These are phyloP conservation scores for Eucalyptus tenuipes DNA, from an alignment of 345 rosid genomes.

Conservation along the genomic window DNA sequence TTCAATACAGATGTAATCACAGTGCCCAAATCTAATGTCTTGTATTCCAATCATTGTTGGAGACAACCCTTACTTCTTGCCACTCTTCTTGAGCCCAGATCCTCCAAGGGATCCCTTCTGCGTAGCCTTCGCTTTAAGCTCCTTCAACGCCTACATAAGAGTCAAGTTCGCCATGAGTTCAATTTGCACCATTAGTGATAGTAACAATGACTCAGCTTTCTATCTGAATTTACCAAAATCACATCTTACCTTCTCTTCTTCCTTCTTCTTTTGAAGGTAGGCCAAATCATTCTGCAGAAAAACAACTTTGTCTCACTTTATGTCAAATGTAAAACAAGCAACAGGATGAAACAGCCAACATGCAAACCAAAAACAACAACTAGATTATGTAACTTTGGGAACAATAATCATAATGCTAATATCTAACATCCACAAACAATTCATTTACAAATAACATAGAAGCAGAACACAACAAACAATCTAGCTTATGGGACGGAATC, in stretches of 20 bases:
- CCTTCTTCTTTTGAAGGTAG: slow-evolving; percentile 67
- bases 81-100: slow-evolving; percentile 87
- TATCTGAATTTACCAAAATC: neutral
- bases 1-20: neutral
- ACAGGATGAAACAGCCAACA: neutral
- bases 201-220: neutral
- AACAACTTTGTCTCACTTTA: neutral
- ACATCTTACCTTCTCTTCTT: slow-evolving; percentile 50
- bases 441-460: neutral
- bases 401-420: neutral
- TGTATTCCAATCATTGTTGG: neutral
- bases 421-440: neutral
- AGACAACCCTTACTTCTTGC: slow-evolving; percentile 55
- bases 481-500: neutral
- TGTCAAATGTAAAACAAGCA: neutral
- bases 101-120: slow-evolving; percentile 80
- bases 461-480: neutral
- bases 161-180: neutral
- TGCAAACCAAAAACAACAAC: neutral
- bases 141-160: slow-evolving; percentile 55
- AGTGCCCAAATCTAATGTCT: neutral
- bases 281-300: slow-evolving; percentile 36
- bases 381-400: neutral
- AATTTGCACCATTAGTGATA: neutral
- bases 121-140: slow-evolving; percentile 69